Evolutionary conservation across 805 yeast genomes (phyloP).

Genomic region (Dipodascus geniculatus): DNA sequence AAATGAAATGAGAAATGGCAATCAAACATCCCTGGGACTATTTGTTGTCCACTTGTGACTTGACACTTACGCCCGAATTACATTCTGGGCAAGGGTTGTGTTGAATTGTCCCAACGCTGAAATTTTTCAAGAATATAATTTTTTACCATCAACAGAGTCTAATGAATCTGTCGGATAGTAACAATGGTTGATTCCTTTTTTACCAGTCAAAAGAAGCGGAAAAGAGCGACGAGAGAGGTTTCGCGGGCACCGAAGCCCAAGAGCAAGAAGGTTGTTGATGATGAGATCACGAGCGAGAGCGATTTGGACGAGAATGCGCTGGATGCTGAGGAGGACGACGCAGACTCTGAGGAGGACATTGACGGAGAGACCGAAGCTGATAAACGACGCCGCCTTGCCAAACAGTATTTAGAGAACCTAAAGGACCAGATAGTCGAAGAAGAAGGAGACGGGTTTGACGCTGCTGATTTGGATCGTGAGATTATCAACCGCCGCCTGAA

Average conservation of each 20-base stretch:
- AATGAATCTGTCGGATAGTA: background rate
- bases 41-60: too few relatives aligned
- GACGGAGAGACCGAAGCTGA: slow-evolving; percentile 78
- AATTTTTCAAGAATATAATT: background rate
- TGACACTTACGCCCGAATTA: too few relatives aligned
- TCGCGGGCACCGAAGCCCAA: background rate
- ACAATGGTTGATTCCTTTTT: slow-evolving; percentile 20
- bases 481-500: slow-evolving; percentile 69
- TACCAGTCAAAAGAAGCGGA: slow-evolving; percentile 21
- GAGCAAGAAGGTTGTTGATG: slow-evolving; percentile 13
- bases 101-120: background rate
- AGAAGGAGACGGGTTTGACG: slow-evolving; percentile 53
- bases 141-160: too few relatives aligned
- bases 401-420: slow-evolving; percentile 76
- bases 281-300: slow-evolving; percentile 15
- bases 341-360: slow-evolving; percentile 36
- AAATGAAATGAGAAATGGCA: too few relatives aligned
- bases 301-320: slow-evolving; percentile 13
- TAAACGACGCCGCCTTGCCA: slow-evolving; percentile 86
- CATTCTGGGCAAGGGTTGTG: background rate
- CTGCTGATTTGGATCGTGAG: slow-evolving; percentile 82
- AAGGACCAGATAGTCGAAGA: slow-evolving; percentile 38
- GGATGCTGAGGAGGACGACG: slow-evolving; percentile 12
- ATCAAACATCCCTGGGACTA: background rate
- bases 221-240: slow-evolving; percentile 7